Evolutionary conservation across 2,329 filamentous ascomycete genomes (phyloP), one percentile per base, ranked within the genome.

Genomic region (Arthrobotrys iridis): DNA sequence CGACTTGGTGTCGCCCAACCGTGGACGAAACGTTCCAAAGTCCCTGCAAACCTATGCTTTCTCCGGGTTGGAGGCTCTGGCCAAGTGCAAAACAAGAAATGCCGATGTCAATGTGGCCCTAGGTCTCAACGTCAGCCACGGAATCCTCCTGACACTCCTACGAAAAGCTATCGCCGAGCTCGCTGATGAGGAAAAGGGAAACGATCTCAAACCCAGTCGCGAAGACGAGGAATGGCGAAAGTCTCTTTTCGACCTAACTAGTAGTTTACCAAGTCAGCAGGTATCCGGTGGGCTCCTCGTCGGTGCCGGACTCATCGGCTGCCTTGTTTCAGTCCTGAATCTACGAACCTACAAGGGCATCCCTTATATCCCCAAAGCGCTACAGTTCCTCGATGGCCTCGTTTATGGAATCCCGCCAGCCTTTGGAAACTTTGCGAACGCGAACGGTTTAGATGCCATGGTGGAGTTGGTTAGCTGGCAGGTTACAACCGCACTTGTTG

Each of bases 121-220:
- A 43, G 96, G 93, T 80, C 92, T 96, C 63, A 97, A 94, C 79
- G 94, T 98, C 37, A 98, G 96, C 79, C 96, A 99, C 79, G 96
- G 95, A 11, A 91, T 98, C 28, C 86, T 99, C 46, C 90, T 98
- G 78, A 98, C 97, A 80, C 88, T 97, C 78, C 90, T 97, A 57
- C 88, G 94, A 66, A 97, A 96, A 82, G 92, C 93, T 7, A 91
- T 98, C 68, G 90, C 90, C 15, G 91, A 93, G 77, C 90, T 99
- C 83, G 88, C 86, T 68, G 84, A 84, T 15, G 86, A 88, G 72
- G 84, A 85, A 55, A 81, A 84, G 57, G 88, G 90, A 65, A 83
- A 85, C 71, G 85, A 88, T 40, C 81, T 82, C 11, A 85, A 87
- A 20, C 86, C 89, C 77, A 86, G 87, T 67, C 87, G 88, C n/a